Conservation (phyloP, 768 basidiomycete species). For the Podaxis carcinomalis region DNA sequence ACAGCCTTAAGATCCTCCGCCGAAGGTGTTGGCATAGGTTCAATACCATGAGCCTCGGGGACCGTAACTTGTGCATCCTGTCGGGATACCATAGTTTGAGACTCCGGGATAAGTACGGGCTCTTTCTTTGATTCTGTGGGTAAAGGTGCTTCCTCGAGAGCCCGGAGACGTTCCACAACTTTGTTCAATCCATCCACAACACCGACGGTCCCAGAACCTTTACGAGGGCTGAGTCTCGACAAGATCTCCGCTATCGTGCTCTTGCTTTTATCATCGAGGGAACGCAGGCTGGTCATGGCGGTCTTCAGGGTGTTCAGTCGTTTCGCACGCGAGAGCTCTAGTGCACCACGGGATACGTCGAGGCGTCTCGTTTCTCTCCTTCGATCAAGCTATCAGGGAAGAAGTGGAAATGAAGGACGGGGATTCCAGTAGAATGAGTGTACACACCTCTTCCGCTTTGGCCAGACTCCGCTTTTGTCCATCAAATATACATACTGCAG, state of each 20-base stretch:
- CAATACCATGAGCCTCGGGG: background rate
- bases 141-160: constrained; percentile 24
- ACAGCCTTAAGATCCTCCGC: constrained; percentile 25
- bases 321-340: constrained; percentile 9
- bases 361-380: constrained; percentile 4
- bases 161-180: constrained; percentile 7
- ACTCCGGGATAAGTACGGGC: background rate
- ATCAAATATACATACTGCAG: constrained; percentile 77
- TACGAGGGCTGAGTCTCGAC: background rate
- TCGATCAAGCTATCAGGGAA: constrained; percentile 4
- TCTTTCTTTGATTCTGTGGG: constrained; percentile 39
- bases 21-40: background rate
- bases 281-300: constrained; percentile 3
- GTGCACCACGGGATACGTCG: constrained; percentile 4
- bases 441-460: constrained; percentile 65
- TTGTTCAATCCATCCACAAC: constrained; percentile 8
- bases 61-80: background rate
- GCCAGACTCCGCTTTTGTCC: constrained; percentile 63
- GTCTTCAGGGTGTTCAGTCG: constrained; percentile 10
- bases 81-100: background rate
- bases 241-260: constrained; percentile 1
- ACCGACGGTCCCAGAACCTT: constrained; percentile 3
- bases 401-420: background rate
- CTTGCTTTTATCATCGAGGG: background rate
- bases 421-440: background rate